These are phyloP conservation scores for Tylopilus subfusipes DNA, from an alignment of 768 basidiomycete genomes.

Conservation along the genomic window DNA sequence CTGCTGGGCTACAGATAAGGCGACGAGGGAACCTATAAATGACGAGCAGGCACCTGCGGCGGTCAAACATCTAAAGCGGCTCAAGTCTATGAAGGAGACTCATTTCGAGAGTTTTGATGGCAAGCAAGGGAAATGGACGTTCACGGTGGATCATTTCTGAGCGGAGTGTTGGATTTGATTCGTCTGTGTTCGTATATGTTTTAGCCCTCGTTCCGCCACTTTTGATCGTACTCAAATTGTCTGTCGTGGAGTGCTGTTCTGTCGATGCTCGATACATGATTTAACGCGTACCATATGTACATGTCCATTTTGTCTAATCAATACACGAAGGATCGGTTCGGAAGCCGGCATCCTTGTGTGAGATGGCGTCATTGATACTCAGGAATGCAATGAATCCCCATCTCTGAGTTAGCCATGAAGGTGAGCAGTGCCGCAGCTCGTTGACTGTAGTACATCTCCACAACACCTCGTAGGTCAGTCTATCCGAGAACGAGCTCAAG, in stretches of 20 bases:
- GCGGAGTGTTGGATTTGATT: neutral
- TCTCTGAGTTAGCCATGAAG: slow-evolving; percentile 13
- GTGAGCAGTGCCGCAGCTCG: neutral
- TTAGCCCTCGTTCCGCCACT: neutral
- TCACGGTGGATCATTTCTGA: slow-evolving; percentile 92
- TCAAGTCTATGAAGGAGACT: slow-evolving; percentile 84
- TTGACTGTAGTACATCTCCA: neutral
- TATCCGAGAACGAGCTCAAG: slow-evolving; percentile 40
- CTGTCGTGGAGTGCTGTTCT: neutral
- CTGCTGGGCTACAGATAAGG: slow-evolving; percentile 91
- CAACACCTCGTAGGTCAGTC: slow-evolving; percentile 11
- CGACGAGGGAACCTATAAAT: slow-evolving; percentile 85
- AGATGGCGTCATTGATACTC: neutral
- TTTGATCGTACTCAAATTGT: neutral
- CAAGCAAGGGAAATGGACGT: slow-evolving; percentile 85
- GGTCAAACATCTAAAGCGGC: slow-evolving; percentile 70
- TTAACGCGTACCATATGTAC: slow-evolving; percentile 11
- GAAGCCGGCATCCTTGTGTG: neutral
- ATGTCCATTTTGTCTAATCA: slow-evolving; percentile 17
- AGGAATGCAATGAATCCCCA: neutral
- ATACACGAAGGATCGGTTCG: neutral
- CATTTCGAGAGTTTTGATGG: slow-evolving; percentile 79
- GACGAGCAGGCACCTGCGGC: slow-evolving; percentile 69
- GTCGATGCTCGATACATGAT: slow-evolving; percentile 6
- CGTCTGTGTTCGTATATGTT: neutral